phyloP scores from a whole-genome alignment of 176 grass and related monocot genomes.

The Guadua angustifolia region DNA sequence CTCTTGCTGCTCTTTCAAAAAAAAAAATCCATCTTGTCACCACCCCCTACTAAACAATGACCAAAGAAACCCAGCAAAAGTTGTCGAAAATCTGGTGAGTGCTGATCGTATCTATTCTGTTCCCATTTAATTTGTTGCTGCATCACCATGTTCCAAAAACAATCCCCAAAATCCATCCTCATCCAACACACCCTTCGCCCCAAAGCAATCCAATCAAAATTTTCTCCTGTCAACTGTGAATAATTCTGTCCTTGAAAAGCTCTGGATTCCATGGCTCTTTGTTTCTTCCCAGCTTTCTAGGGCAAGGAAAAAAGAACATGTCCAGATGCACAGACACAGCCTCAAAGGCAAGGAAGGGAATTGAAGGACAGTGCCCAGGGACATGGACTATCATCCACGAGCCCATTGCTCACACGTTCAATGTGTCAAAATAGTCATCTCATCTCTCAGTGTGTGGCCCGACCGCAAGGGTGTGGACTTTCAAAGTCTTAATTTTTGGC shows the following conservation, averaged over 20 bases:
- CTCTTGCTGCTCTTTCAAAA: no score
- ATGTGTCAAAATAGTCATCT: not conserved
- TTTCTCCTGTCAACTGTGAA: not conserved
- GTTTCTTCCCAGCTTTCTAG: not conserved
- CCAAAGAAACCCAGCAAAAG: not conserved
- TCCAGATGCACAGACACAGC: not conserved
- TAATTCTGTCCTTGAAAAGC: not conserved
- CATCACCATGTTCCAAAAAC: conserved; percentile 23
- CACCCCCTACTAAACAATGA: no score
- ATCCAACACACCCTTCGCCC: conserved; percentile 20
- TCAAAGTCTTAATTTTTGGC: not conserved
- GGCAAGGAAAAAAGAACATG: not conserved
- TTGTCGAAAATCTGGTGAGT: not conserved
- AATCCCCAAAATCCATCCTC: conserved; percentile 33
- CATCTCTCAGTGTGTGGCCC: not conserved
- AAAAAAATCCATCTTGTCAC: no score
- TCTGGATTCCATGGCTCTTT: conserved; percentile 17
- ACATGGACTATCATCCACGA: not conserved
- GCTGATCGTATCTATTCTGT: conserved; percentile 11
- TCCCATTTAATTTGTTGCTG: not conserved
- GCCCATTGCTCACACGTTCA: not conserved
- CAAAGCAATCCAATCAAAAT: not conserved
- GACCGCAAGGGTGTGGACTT: not conserved
- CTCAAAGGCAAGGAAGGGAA: no score
- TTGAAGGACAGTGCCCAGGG: not conserved